Percentiles rank a stretch among this genome's conserved stretches.
Conservation (phyloP, 176 grass and related monocot genomes). For the Carex myosuroides region DNA sequence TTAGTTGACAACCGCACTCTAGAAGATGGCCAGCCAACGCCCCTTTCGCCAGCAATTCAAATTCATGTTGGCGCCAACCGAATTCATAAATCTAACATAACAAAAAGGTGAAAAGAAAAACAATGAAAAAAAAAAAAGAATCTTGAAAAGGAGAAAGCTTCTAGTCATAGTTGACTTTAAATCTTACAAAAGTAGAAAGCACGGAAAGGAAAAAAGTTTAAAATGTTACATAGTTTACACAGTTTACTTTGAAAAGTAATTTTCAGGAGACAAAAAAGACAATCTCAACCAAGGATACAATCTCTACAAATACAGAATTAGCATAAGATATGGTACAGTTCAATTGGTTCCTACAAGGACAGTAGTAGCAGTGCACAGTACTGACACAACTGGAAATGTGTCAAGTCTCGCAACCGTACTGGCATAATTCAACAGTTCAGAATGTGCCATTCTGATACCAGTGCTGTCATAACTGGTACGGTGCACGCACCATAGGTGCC, state of each 20-base stretch:
- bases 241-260: neutral
- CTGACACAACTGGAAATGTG: neutral
- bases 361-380: neutral
- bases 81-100: constrained; percentile 77
- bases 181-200: neutral
- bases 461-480: neutral
- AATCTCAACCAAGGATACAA: neutral
- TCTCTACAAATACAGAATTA: neutral
- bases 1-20: constrained; percentile 97
- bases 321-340: neutral
- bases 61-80: constrained; percentile 83
- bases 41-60: constrained; percentile 60
- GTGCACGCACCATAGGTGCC: constrained; percentile 70
- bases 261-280: constrained; percentile 7
- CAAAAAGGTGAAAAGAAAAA: constrained; percentile 26
- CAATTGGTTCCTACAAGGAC: constrained; percentile 4
- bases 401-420: neutral
- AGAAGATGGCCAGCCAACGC: constrained; percentile 84
- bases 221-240: neutral
- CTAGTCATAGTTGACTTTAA: neutral
- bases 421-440: neutral
- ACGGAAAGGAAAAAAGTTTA: neutral
- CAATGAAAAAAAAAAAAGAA: neutral
- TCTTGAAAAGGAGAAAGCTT: neutral
- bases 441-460: neutral